A percentile compares a stretch with the other conserved stretches of the same genome.
Conservation (phyloP, 2,329 filamentous ascomycete genomes). For the Blumeria graminis region DNA sequence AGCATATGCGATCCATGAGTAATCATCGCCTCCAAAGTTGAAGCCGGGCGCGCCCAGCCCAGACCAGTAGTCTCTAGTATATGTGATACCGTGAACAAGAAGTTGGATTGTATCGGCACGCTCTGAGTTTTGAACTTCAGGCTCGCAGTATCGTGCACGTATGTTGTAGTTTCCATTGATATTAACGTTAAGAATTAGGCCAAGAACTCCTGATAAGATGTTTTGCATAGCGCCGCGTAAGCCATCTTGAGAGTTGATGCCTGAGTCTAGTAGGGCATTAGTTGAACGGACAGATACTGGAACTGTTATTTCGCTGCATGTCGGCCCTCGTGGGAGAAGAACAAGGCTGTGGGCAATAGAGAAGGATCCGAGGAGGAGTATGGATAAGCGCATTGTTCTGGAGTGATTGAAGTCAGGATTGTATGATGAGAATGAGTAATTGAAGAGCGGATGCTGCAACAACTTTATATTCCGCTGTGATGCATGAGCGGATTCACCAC, state of each 20-base stretch:
- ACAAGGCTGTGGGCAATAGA: neutral
- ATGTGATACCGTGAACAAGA: conserved; percentile 10
- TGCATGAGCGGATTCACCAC: too few relatives aligned
- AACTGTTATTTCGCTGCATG: conserved; percentile 3
- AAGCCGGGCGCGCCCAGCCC: conserved; percentile 1
- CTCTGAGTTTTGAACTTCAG: neutral
- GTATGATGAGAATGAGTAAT: too few relatives aligned
- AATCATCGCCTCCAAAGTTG: neutral
- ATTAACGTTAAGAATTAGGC: neutral
- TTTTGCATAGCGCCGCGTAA: neutral
- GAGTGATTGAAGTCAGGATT: neutral
- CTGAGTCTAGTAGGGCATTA: neutral
- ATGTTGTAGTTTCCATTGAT: conserved; percentile 6
- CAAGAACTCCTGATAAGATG: neutral
- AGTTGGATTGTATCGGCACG: conserved; percentile 8
- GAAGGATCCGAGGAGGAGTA: neutral
- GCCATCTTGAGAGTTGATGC: neutral
- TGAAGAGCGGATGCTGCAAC: too few relatives aligned
- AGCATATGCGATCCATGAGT: conserved; percentile 8
- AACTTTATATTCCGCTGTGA: too few relatives aligned
- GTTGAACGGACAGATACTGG: neutral
- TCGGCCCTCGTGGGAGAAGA: neutral
- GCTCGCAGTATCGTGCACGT: conserved; percentile 7
- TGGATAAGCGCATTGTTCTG: neutral
- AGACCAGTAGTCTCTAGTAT: conserved; percentile 5